Evolutionary conservation across 2,329 filamentous ascomycete genomes (phyloP).

Genomic region (Macrophomina pseudophaseolina): DNA sequence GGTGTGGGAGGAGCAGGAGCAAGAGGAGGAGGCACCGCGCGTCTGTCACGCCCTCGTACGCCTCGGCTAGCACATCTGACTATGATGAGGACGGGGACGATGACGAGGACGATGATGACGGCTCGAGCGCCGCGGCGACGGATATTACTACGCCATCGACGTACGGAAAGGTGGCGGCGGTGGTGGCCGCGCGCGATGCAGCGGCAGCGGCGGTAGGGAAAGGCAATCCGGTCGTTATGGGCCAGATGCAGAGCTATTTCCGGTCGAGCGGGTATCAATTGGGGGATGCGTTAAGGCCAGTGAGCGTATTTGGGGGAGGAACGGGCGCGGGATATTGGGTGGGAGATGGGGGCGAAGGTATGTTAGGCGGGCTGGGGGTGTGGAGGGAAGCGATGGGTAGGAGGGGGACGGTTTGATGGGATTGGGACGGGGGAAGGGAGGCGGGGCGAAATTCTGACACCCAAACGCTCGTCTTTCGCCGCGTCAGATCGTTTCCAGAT

Average conservation of each 20-base stretch:
- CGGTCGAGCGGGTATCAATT: conserved; percentile 40
- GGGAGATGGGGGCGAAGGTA: not conserved
- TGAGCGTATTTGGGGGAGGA: not conserved
- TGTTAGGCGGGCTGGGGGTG: not conserved
- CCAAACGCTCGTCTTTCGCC: too few relatives aligned
- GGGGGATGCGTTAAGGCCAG: conserved; percentile 37
- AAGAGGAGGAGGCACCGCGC: too few relatives aligned
- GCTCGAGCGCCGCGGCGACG: conserved; percentile 25
- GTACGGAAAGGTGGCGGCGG: conserved; percentile 16
- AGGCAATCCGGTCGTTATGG: conserved; percentile 37
- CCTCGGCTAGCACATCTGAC: not conserved
- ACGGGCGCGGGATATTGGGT: not conserved
- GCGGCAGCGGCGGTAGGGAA: conserved; percentile 7
- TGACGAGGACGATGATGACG: not conserved
- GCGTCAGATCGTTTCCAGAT: too few relatives aligned
- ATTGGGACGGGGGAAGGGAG: too few relatives aligned
- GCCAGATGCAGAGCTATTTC: conserved; percentile 41
- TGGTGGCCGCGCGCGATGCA: not conserved
- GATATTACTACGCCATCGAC: conserved; percentile 32
- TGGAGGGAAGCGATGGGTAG: not conserved
- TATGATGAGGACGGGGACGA: not conserved
- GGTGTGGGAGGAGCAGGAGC: not conserved
- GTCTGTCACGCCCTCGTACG: not conserved
- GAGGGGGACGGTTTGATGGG: not conserved
- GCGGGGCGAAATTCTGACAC: too few relatives aligned